Base-by-base conservation (phyloP, 2,329 filamentous ascomycete species). In the Raffaelea deltoideospora region DNA sequence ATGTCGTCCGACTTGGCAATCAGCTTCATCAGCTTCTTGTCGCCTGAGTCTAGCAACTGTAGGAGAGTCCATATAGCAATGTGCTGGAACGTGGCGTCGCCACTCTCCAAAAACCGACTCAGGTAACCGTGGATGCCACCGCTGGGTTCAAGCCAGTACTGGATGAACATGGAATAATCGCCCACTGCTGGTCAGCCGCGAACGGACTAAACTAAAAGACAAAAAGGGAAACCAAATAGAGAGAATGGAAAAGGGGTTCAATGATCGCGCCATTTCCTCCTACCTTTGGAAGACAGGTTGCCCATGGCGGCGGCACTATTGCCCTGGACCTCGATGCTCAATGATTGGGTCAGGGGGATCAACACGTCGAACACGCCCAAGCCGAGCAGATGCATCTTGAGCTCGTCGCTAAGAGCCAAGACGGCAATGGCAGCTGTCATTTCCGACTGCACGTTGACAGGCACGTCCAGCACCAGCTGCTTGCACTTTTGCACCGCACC, bases 371-470 rank as follows among this genome's bases (percentile, higher is more conserved):
- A 96, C 1, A 98, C 88, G 18, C 88, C 90, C 3, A 96, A 69
- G 42, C 84, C 87, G 37, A 98, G 64, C 11, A 98, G 69, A 52
- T 93, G 83, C 5, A 82, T 76, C 61, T 98, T 98, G 40, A 98
- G 70, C 45, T 98, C 90, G 50, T 98, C 90, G 48, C 88, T 95
- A 35, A 98, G 64, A 15, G 90, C 90, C 44, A 98, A 69, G 13
- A 98, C 90, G 27, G 90, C 90, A 57, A 98, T 95, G 1, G 90
- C 90, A n/a, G 90, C 90, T 5, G 90, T 98, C 90, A 98, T 98
- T 58, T 98, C 90, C 2, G 87, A 95, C 55, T 98, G 90, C 3
- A 98, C 90, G 28, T 83, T 88, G 34, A 96, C 70, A 0, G 90
- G 86, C 3, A 96, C 90, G 38, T 92, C 79, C 15, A 98, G 66